Evolutionary conservation across 495 filamentous ascomycete species (phyloP).

Genomic region (Emericellopsis terricola): DNA sequence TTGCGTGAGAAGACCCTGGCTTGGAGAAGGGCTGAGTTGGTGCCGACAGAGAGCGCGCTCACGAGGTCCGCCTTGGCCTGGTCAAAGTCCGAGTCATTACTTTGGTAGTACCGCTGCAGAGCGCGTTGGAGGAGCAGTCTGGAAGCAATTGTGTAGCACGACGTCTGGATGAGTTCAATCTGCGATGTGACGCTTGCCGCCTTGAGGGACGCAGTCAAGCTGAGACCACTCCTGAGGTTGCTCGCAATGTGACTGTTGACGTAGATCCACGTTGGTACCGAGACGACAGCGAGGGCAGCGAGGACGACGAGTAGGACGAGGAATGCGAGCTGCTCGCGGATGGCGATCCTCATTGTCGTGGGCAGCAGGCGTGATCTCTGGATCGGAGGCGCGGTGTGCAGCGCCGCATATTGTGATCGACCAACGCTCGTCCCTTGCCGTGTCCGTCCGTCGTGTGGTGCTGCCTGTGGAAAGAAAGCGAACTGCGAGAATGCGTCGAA

Average conservation of each 20-base stretch:
- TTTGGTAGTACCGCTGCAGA: constrained; percentile 39
- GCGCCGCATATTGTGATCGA: no score
- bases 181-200: constrained; percentile 62
- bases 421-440: no score
- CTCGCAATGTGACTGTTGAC: constrained; percentile 56
- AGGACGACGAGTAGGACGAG: constrained; percentile 55
- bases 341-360: constrained; percentile 59
- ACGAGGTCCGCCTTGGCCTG: constrained; percentile 40
- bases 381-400: neutral
- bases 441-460: no score
- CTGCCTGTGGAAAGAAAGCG: no score
- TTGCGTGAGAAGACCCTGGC: constrained; percentile 47
- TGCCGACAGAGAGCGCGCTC: constrained; percentile 37
- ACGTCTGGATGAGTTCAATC: constrained; percentile 53
- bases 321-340: constrained; percentile 63
- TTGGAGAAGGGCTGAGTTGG: constrained; percentile 41
- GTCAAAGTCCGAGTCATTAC: constrained; percentile 22
- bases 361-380: constrained; percentile 6
- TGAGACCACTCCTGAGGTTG: constrained; percentile 38
- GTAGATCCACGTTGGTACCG: constrained; percentile 43
- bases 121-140: constrained; percentile 47
- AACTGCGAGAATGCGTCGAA: no score
- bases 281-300: constrained; percentile 37
- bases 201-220: constrained; percentile 71
- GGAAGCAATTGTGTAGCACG: constrained; percentile 45